Conservation (phyloP, 148 eudicot species). For the Rhododendron molle region DNA sequence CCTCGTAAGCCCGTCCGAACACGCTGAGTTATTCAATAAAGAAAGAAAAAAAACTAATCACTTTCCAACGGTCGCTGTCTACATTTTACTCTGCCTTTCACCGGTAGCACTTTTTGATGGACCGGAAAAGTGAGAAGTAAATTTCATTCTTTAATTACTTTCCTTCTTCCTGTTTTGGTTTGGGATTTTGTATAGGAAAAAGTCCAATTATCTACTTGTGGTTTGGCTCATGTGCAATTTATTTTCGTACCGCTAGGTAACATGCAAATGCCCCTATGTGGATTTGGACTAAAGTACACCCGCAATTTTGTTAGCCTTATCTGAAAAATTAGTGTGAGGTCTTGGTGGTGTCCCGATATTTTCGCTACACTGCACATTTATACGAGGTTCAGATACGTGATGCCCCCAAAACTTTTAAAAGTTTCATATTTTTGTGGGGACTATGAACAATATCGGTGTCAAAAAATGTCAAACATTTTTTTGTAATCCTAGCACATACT, state of each 20-base stretch:
- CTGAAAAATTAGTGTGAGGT: too few relatives aligned
- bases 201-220: neutral
- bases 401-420: too few relatives aligned
- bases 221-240: neutral
- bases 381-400: neutral
- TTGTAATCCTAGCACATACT: too few relatives aligned
- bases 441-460: neutral
- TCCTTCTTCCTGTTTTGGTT: neutral
- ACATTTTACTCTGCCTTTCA: neutral
- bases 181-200: neutral
- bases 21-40: too few relatives aligned
- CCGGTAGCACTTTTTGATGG: neutral
- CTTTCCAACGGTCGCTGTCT: neutral
- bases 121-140: neutral
- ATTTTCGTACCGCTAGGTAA: too few relatives aligned
- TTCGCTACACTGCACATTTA: too few relatives aligned
- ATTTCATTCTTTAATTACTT: neutral
- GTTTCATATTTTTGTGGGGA: too few relatives aligned
- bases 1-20: neutral
- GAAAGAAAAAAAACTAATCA: too few relatives aligned
- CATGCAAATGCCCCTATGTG: neutral
- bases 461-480: too few relatives aligned
- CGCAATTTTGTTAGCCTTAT: too few relatives aligned
- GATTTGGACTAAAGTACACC: too few relatives aligned
- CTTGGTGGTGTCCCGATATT: too few relatives aligned